phyloP scores from a whole-genome alignment of 1,284 basidiomycete genomes.

The Sparassis latifolia region DNA sequence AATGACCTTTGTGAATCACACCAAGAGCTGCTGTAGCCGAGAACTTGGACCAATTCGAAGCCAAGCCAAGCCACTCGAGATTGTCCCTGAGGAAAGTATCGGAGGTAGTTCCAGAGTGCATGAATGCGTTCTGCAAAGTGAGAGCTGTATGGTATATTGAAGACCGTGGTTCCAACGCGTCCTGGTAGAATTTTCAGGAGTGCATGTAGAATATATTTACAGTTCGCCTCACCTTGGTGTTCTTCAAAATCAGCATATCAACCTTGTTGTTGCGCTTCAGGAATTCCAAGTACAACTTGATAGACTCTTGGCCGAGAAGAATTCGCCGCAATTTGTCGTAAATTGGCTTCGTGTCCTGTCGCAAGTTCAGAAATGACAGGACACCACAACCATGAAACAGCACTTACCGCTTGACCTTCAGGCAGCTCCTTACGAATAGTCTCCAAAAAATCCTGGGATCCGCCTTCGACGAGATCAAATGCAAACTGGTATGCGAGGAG shows the following conservation, averaged over 20 bases:
- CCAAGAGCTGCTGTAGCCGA: conserved; percentile 92
- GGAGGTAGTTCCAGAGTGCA: conserved; percentile 92
- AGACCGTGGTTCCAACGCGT: conserved; percentile 86
- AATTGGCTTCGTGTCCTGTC: conserved; percentile 50
- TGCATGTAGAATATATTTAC: not conserved
- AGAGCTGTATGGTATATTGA: conserved; percentile 96
- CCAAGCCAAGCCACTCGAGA: conserved; percentile 89
- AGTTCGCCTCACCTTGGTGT: conserved; percentile 64
- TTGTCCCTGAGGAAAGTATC: conserved; percentile 91
- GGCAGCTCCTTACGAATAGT: conserved; percentile 60
- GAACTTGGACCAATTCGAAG: conserved; percentile 97
- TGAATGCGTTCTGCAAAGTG: conserved; percentile 93
- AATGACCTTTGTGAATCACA: conserved; percentile 94
- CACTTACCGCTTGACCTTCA: conserved; percentile 54
- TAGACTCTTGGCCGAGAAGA: conserved; percentile 82
- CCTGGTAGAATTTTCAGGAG: conserved; percentile 35
- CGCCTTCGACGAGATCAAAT: conserved; percentile 91
- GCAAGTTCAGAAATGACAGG: no score
- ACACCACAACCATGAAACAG: not conserved
- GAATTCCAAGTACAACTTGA: conserved; percentile 91
- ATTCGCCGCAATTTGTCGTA: conserved; percentile 77
- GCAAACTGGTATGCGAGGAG: conserved; percentile 89
- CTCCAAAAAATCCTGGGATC: conserved; percentile 87
- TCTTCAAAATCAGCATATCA: conserved; percentile 86
- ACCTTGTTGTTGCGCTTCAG: conserved; percentile 90